phyloP scores from a whole-genome alignment of 805 yeast species.

The Henningerozyma blattae region DNA sequence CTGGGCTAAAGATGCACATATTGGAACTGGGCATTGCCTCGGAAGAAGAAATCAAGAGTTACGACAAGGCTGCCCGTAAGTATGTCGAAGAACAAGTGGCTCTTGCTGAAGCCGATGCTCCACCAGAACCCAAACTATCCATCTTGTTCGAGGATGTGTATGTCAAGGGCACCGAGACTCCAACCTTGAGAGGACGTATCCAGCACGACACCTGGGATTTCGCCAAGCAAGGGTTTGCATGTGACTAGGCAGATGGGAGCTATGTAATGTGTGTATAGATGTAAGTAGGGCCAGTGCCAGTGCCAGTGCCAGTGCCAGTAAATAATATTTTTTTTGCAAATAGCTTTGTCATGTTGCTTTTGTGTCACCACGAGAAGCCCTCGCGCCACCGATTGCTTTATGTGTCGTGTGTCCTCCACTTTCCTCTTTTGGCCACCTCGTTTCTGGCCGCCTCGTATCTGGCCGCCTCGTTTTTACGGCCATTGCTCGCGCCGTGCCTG shows the following conservation, averaged over 20 bases:
- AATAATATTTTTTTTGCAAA: background rate
- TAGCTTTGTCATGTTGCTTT: too few species aligned
- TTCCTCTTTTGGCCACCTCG: too few species aligned
- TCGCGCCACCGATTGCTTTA: too few species aligned
- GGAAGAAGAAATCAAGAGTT: conserved; percentile 87
- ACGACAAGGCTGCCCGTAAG: conserved; percentile 93
- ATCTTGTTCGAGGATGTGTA: conserved; percentile 94
- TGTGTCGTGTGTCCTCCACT: too few species aligned
- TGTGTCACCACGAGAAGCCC: too few species aligned
- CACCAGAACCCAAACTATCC: conserved; percentile 92
- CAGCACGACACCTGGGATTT: conserved; percentile 92
- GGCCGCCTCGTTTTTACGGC: too few species aligned
- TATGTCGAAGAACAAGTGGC: conserved; percentile 91
- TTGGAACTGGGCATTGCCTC: conserved; percentile 76
- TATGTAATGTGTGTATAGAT: conserved; percentile 16
- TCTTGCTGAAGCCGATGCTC: conserved; percentile 85
- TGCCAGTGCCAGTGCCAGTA: background rate
- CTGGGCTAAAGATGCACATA: conserved; percentile 82
- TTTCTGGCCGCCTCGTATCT: too few species aligned
- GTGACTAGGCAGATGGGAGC: too few species aligned
- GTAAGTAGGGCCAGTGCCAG: conserved; percentile 2
- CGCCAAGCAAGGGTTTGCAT: conserved; percentile 33
- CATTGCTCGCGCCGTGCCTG: too few species aligned
- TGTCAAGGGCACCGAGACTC: conserved; percentile 87
- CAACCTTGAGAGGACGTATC: conserved; percentile 91